Evolutionary conservation across 495 filamentous ascomycete species (phyloP), one percentile per base, ranked within the genome.

Genomic region (Penicillium manginii): DNA sequence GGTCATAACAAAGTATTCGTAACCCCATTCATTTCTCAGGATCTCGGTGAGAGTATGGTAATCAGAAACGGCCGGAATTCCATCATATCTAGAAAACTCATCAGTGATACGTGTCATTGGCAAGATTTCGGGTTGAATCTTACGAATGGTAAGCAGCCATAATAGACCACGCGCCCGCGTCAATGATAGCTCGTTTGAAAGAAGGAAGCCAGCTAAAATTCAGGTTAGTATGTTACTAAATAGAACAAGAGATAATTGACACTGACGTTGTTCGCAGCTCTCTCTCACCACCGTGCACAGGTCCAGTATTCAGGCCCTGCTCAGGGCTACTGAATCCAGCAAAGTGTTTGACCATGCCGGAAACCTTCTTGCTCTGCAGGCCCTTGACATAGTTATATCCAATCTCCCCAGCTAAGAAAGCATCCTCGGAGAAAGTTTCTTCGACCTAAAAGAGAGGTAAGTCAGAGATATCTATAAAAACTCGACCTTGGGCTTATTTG

Each of bases 301-400:
- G 86, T 0, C 81, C 86, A 52, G 84, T 86, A 52, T 90, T 90
- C 3, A 90, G 59, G 7, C 87, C 87, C 68, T 89, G 85, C 60
- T 90, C 87, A 0, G 85, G 86, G n/a, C 71, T 77, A 21, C 76
- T 86, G 65, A 83, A 88, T 5, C 78, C 88, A 3, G 82, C 80
- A 64, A 86, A 90, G 62, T 90, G 87, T 76, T 90, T 91, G 26
- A 90, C 84, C 58, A 81, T 89, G 14, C 87, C 81, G 7, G 83
- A 84, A 22, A 89, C 86, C 54, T 84, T 84, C 32, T 78, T 78
- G 21, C 78, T 79, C 67, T 91, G 88, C 5, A 88, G 64, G 19
- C 86, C 87, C 21, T 77, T 81, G 53, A 85, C 80, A 54, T 84
- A 88, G 18, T 73, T 70, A 59, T 84, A 77, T n/a, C 81, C 84